phyloP scores from a whole-genome alignment of 257 asterid species.

The Petunia secreta region DNA sequence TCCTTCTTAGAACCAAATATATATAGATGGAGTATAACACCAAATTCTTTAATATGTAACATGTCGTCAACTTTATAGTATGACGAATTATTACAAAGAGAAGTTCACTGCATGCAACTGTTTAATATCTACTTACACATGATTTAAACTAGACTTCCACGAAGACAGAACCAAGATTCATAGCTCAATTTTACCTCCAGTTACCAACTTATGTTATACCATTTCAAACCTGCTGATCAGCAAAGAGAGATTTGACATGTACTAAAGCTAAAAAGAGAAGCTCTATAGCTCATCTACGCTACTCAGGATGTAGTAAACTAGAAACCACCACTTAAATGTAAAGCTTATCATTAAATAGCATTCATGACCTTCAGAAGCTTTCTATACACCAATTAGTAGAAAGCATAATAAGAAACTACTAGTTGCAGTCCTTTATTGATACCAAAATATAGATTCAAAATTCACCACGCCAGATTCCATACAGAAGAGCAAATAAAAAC shows the following conservation, averaged over 20 bases:
- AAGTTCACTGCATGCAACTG: not conserved
- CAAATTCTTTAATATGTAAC: not conserved
- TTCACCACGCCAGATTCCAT: conserved; percentile 13
- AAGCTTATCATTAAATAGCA: not conserved
- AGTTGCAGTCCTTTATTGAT: not conserved
- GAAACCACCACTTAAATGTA: not conserved
- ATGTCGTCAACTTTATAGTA: not conserved
- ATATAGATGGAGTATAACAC: not conserved
- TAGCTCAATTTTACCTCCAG: conserved; percentile 9
- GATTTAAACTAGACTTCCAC: not conserved
- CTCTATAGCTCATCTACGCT: conserved; percentile 6
- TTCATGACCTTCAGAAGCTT: conserved; percentile 8
- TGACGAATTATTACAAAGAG: not conserved
- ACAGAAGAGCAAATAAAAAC: not conserved
- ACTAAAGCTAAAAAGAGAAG: not conserved
- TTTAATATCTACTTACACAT: not conserved
- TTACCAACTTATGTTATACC: not conserved
- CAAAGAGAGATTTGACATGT: not conserved
- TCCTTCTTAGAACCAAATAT: not conserved
- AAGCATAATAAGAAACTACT: not conserved
- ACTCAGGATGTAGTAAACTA: not conserved
- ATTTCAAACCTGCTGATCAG: conserved; percentile 5
- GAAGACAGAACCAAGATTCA: not conserved
- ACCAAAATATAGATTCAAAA: not conserved
- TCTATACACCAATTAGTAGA: not conserved